phyloP scores from a whole-genome alignment of 208 protist species.

The Trypanosoma lewisi region DNA sequence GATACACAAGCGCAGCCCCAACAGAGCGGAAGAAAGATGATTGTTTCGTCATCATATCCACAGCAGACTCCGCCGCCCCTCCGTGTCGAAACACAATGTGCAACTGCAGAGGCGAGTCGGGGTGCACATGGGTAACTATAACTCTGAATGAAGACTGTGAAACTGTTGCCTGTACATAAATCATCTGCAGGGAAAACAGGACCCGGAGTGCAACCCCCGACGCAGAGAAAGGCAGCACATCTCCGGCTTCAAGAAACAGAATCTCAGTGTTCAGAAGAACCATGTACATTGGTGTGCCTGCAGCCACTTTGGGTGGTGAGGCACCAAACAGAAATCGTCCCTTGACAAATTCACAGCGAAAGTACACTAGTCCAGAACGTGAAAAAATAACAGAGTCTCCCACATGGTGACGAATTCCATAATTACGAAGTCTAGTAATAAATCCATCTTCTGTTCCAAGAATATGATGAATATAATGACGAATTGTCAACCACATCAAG shows the following conservation, averaged over 20 bases:
- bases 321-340: conserved; percentile 23
- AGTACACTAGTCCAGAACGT: neutral
- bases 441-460: conserved; percentile 1
- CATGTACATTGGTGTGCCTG: conserved; percentile 43
- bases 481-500: conserved; percentile 19
- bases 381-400: neutral
- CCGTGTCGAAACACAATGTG: conserved; percentile 36
- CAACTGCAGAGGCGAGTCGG: conserved; percentile 23
- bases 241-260: conserved; percentile 19
- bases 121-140: conserved; percentile 36
- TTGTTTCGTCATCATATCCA: conserved; percentile 27
- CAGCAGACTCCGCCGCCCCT: conserved; percentile 21
- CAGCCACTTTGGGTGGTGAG: conserved; percentile 16
- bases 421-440: neutral
- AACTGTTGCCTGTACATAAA: conserved; percentile 32
- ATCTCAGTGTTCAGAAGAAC: conserved; percentile 21
- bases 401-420: conserved; percentile 7
- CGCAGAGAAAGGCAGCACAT: neutral
- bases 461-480: neutral
- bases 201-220: conserved; percentile 11
- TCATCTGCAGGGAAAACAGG: conserved; percentile 38
- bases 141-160: conserved; percentile 37
- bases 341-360: conserved; percentile 48
- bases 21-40: conserved; percentile 27
- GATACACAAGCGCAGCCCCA: conserved; percentile 38